Percentiles rank a stretch among this genome's conserved stretches.
Evolutionary conservation across 2,329 filamentous ascomycete genomes (phyloP).

Genomic region (Sphaerulina populicola): DNA sequence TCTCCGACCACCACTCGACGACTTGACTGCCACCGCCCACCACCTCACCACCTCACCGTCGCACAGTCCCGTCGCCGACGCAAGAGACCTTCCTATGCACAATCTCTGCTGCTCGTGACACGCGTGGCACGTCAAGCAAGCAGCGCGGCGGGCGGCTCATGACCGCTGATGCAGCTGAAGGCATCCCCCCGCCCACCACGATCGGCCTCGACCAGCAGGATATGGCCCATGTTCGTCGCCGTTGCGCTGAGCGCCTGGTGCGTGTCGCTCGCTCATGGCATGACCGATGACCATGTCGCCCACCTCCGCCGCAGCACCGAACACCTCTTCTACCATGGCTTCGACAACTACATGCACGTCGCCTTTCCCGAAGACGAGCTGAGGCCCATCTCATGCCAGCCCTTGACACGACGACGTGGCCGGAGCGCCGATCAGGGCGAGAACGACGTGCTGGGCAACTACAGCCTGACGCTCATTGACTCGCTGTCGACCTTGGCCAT

Average conservation of each 20-base stretch:
- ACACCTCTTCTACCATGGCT: conserved; percentile 94
- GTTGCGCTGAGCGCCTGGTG: conserved; percentile 29
- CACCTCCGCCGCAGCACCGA: conserved; percentile 40
- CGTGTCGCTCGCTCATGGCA: conserved; percentile 34
- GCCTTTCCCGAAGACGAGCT: conserved; percentile 96
- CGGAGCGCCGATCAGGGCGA: conserved; percentile 75
- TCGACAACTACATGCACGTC: conserved; percentile 84
- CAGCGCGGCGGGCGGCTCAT: not conserved
- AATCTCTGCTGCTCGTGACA: not conserved
- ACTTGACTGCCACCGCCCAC: too few relatives aligned
- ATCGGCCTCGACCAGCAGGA: conserved; percentile 13
- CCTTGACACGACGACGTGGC: conserved; percentile 71
- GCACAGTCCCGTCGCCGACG: too few relatives aligned
- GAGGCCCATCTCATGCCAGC: conserved; percentile 73
- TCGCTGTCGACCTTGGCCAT: conserved; percentile 91
- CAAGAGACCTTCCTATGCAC: not conserved
- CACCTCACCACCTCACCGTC: too few relatives aligned
- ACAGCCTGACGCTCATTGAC: conserved; percentile 90
- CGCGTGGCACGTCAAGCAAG: not conserved
- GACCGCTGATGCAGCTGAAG: conserved; percentile 22
- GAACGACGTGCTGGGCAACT: conserved; percentile 95
- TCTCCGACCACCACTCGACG: not conserved
- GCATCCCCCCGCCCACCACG: conserved; percentile 17
- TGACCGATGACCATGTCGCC: conserved; percentile 39
- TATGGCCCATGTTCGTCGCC: conserved; percentile 32